A percentile compares a stretch with the other conserved stretches of the same genome.
These are phyloP conservation scores for Sarocladium strictum DNA, from an alignment of 2,329 filamentous ascomycete genomes.

Conservation along the genomic window DNA sequence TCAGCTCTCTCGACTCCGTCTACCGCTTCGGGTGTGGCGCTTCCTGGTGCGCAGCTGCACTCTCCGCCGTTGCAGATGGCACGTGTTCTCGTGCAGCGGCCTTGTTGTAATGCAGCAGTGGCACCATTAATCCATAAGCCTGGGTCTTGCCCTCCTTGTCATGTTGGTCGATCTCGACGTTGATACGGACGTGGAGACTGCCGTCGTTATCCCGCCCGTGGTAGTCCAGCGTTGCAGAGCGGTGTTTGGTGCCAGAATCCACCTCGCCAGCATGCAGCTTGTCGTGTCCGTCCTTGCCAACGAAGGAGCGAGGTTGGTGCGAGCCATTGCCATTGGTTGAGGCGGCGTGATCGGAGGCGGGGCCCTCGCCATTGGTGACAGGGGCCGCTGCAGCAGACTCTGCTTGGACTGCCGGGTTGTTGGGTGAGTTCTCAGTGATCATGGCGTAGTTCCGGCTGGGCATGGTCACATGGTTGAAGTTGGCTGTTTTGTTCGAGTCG, in stretches of 20 bases:
- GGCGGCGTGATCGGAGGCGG: neutral
- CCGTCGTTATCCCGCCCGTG: slow-evolving; percentile 52
- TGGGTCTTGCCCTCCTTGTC: slow-evolving; percentile 74
- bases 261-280: slow-evolving; percentile 71
- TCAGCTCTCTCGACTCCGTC: neutral
- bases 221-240: slow-evolving; percentile 55
- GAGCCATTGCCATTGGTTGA: neutral
- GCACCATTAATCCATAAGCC: slow-evolving; percentile 82
- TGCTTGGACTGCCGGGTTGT: slow-evolving; percentile 24
- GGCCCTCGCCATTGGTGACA: slow-evolving; percentile 17
- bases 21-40: slow-evolving; percentile 8
- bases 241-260: slow-evolving; percentile 72
- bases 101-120: slow-evolving; percentile 47
- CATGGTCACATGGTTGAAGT: slow-evolving; percentile 80
- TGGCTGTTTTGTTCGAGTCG: slow-evolving; percentile 63
- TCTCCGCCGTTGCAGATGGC: slow-evolving; percentile 12
- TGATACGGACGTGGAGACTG: slow-evolving; percentile 74
- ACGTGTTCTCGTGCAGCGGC: slow-evolving; percentile 16
- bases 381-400: slow-evolving; percentile 12
- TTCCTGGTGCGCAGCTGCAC: slow-evolving; percentile 5
- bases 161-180: slow-evolving; percentile 81
- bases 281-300: slow-evolving; percentile 59
- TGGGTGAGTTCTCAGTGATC: slow-evolving; percentile 79
- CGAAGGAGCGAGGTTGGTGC: slow-evolving; percentile 20
- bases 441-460: slow-evolving; percentile 90